Evolutionary conservation across 2,329 filamentous ascomycete species (phyloP).

Genomic region (Aspergillus chevalieri): DNA sequence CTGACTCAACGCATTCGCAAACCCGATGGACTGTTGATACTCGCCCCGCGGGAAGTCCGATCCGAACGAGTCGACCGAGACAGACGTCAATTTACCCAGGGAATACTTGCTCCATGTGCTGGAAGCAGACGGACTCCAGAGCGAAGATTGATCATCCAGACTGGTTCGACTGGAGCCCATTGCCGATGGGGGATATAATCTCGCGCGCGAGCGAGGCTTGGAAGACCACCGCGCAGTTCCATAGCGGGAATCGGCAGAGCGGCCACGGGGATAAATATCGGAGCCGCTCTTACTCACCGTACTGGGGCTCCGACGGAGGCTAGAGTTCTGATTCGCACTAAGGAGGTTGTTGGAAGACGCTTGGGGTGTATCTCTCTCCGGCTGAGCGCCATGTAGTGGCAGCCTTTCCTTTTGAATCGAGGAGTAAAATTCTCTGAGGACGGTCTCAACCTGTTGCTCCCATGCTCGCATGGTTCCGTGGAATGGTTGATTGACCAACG

Average conservation of each 20-base stretch:
- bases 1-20: conserved; percentile 92
- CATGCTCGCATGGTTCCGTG: conserved; percentile 70
- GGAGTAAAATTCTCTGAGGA: conserved; percentile 83
- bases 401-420: conserved; percentile 85
- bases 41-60: conserved; percentile 69
- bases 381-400: conserved; percentile 70
- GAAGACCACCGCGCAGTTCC: conserved; percentile 69
- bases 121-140: conserved; percentile 88
- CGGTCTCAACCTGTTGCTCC: conserved; percentile 83
- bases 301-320: conserved; percentile 80
- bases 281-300: conserved; percentile 90
- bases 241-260: conserved; percentile 59
- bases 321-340: conserved; percentile 54
- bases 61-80: conserved; percentile 86
- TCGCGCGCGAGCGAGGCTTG: conserved; percentile 76
- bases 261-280: conserved; percentile 65
- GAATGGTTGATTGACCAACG: conserved; percentile 71
- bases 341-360: conserved; percentile 57
- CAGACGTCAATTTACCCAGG: conserved; percentile 79
- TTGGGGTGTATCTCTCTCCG: conserved; percentile 34
- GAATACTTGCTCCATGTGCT: conserved; percentile 95
- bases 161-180: conserved; percentile 89
- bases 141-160: conserved; percentile 79
- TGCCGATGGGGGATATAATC: conserved; percentile 68
- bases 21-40: conserved; percentile 94